Conservation (phyloP, 768 basidiomycete species). For the Leccinum broughii region DNA sequence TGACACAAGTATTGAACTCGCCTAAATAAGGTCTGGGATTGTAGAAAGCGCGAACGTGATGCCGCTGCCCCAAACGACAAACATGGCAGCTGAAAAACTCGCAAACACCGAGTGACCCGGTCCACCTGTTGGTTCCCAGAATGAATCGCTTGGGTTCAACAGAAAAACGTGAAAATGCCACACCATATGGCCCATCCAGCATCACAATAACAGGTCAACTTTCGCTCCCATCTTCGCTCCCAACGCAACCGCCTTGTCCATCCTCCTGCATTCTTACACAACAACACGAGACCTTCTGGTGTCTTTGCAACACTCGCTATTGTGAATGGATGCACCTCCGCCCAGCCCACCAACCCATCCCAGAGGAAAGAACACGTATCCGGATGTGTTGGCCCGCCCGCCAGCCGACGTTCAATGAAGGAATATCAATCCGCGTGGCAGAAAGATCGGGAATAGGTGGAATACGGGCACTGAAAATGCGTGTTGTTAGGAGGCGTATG, state of each 20-base stretch:
- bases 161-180: not conserved
- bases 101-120: constrained; percentile 46
- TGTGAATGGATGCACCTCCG: constrained; percentile 54
- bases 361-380: constrained; percentile 44
- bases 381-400: constrained; percentile 62
- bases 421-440: constrained; percentile 48
- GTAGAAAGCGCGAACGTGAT: constrained; percentile 55
- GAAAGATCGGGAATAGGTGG: constrained; percentile 45
- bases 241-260: constrained; percentile 43
- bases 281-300: constrained; percentile 46
- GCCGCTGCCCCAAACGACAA: constrained; percentile 62
- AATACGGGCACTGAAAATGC: constrained; percentile 44
- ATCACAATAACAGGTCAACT: constrained; percentile 39
- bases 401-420: constrained; percentile 51
- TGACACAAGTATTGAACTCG: constrained; percentile 10
- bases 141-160: not conserved
- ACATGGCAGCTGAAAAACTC: constrained; percentile 52
- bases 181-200: constrained; percentile 58
- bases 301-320: constrained; percentile 45
- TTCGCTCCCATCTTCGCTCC: constrained; percentile 28
- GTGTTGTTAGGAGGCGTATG: constrained; percentile 48
- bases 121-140: constrained; percentile 34
- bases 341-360: constrained; percentile 41
- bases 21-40: constrained; percentile 54
- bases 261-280: constrained; percentile 50